Percentiles rank a stretch among this genome's conserved stretches.
phyloP scores from a whole-genome alignment of 306 rosid genomes.

The Glycine tomentella region DNA sequence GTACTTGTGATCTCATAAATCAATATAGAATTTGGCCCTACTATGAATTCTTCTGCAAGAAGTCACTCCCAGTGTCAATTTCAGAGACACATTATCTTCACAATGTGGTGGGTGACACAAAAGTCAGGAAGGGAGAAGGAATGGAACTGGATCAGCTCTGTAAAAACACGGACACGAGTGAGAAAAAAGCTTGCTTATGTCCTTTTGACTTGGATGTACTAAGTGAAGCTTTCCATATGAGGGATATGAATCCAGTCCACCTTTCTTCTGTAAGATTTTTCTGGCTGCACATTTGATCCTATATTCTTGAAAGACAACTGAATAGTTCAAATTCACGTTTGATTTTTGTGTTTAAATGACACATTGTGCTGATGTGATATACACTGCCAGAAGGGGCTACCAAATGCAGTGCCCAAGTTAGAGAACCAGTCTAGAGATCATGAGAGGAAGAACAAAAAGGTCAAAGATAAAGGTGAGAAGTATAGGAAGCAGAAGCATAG shows the following conservation, averaged over 20 bases:
- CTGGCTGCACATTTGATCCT: constrained; percentile 13
- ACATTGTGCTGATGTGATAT: background rate
- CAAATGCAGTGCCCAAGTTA: constrained; percentile 33
- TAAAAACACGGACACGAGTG: constrained; percentile 59
- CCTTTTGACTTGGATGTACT: constrained; percentile 59
- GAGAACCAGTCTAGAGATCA: constrained; percentile 32
- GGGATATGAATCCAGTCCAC: constrained; percentile 37
- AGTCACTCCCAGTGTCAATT: constrained; percentile 75
- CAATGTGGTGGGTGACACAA: constrained; percentile 91
- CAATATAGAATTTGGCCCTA: constrained; percentile 80
- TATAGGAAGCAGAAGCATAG: constrained; percentile 43
- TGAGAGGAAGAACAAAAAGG: constrained; percentile 38
- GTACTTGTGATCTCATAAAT: constrained; percentile 80
- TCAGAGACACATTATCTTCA: constrained; percentile 82
- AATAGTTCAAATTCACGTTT: constrained; percentile 18
- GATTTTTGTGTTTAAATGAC: background rate
- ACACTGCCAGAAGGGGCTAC: constrained; percentile 36
- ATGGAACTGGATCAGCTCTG: constrained; percentile 93
- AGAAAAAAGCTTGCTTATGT: constrained; percentile 62
- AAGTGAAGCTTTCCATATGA: constrained; percentile 52
- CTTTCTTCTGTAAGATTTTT: constrained; percentile 46
- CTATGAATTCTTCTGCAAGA: constrained; percentile 92
- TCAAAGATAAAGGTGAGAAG: constrained; percentile 31
- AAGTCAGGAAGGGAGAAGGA: constrained; percentile 91
- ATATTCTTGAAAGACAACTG: constrained; percentile 4